A percentile compares a stretch with the other conserved stretches of the same genome.
phyloP scores from a whole-genome alignment of 179 eudicot genomes.

The Vitellaria paradoxa region DNA sequence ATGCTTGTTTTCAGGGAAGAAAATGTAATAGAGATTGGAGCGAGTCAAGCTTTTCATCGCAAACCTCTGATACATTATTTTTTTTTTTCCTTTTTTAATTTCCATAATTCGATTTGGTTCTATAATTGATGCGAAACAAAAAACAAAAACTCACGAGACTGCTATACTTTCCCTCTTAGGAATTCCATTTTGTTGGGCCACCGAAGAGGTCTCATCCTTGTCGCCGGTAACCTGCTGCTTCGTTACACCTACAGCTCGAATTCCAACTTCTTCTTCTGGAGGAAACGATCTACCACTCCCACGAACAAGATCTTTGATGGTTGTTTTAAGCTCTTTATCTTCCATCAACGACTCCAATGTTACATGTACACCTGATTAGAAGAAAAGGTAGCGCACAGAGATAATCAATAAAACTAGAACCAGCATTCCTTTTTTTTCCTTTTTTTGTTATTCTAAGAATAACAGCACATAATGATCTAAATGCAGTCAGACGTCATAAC shows the following conservation, averaged over 20 bases:
- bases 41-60: background rate
- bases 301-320: constrained; percentile 67
- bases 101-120: background rate
- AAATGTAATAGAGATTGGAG: background rate
- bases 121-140: background rate
- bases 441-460: no score
- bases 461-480: background rate
- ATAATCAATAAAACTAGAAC: background rate
- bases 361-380: constrained; percentile 63
- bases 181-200: constrained; percentile 13
- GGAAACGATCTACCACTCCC: constrained; percentile 85
- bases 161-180: constrained; percentile 19
- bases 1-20: background rate
- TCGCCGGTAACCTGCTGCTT: constrained; percentile 18
- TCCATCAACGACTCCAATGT: constrained; percentile 75
- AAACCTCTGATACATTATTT: background rate
- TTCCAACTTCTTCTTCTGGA: constrained; percentile 25
- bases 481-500: no score
- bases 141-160: constrained; percentile 12
- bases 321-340: constrained; percentile 56
- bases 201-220: constrained; percentile 14
- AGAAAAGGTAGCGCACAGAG: background rate
- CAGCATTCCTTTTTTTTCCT: background rate
- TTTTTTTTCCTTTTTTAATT: no score
- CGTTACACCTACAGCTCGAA: constrained; percentile 7